phyloP scores from a whole-genome alignment of 192 early-diverging fungal genomes.

The Backusella tuberculispora region DNA sequence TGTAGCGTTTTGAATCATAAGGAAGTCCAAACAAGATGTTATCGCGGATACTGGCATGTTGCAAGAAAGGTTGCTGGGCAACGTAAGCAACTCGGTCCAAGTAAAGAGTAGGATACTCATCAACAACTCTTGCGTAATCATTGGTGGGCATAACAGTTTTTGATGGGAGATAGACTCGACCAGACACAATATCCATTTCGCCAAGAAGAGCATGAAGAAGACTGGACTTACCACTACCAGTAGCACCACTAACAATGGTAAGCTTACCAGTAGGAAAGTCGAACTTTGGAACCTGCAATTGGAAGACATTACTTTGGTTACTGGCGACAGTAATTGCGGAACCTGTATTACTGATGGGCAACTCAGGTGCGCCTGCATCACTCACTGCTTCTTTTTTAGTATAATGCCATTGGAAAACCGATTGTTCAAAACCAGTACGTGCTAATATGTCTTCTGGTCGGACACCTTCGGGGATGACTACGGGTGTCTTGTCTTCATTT shows the following conservation, averaged over 20 bases:
- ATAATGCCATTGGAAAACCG: constrained; percentile 29
- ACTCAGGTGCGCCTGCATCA: background rate
- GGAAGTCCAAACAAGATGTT: constrained; percentile 78
- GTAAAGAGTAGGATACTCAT: constrained; percentile 1
- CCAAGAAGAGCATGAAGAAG: constrained; percentile 56
- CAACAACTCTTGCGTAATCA: background rate
- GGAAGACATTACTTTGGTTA: constrained; percentile 16
- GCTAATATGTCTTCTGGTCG: background rate
- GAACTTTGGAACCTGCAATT: constrained; percentile 43
- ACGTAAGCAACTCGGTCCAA: constrained; percentile 46
- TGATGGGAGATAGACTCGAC: constrained; percentile 39
- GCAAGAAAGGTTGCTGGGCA: constrained; percentile 58
- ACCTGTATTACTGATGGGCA: background rate
- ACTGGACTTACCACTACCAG: constrained; percentile 71
- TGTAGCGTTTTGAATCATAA: constrained; percentile 58
- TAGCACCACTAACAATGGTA: constrained; percentile 65
- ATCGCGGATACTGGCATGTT: constrained; percentile 63
- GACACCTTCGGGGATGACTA: constrained; percentile 5
- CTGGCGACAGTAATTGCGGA: constrained; percentile 3
- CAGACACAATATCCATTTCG: constrained; percentile 52
- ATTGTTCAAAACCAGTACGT: constrained; percentile 22
- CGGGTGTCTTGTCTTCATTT: background rate
- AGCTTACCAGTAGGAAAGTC: constrained; percentile 55
- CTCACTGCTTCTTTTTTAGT: constrained; percentile 1
- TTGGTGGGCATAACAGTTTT: background rate